Evolutionary conservation across 768 basidiomycete species (phyloP).

Genomic region (Termitomyces sp.): DNA sequence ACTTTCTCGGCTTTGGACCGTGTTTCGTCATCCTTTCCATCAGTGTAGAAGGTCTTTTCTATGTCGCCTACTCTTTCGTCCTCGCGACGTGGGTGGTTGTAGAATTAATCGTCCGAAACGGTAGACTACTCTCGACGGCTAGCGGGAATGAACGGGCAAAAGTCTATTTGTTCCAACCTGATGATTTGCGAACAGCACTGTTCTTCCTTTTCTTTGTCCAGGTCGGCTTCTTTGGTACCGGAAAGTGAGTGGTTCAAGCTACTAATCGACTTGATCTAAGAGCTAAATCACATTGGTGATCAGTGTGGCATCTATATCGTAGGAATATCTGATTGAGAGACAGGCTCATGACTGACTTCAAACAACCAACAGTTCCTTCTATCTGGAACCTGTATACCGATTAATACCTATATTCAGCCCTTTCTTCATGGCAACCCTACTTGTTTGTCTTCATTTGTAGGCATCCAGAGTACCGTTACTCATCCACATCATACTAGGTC

Average conservation of each 20-base stretch:
- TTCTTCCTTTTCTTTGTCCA: constrained; percentile 89
- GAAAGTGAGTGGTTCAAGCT: constrained; percentile 54
- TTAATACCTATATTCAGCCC: constrained; percentile 84
- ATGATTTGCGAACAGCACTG: constrained; percentile 69
- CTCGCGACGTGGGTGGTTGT: constrained; percentile 66
- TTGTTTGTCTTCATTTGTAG: constrained; percentile 39
- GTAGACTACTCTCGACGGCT: constrained; percentile 2
- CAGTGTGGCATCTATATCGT: constrained; percentile 85
- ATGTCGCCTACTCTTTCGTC: constrained; percentile 59
- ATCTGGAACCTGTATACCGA: constrained; percentile 84
- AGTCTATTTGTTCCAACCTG: constrained; percentile 44
- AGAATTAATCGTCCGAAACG: constrained; percentile 35
- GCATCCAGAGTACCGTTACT: not conserved
- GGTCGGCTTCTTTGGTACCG: constrained; percentile 81
- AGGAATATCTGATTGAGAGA: constrained; percentile 21
- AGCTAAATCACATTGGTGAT: not conserved
- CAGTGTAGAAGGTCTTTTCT: constrained; percentile 80
- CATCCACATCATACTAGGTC: constrained; percentile 37
- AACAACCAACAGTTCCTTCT: constrained; percentile 56
- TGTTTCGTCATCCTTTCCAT: constrained; percentile 81
- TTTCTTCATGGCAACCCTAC: constrained; percentile 72
- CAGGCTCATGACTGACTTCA: not conserved
- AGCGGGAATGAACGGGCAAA: constrained; percentile 10
- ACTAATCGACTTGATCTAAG: not conserved
- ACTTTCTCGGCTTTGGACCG: constrained; percentile 70